Evolutionary conservation across 495 filamentous ascomycete species (phyloP), one percentile per base, ranked within the genome.

Genomic region (Penicillium paradoxum): DNA sequence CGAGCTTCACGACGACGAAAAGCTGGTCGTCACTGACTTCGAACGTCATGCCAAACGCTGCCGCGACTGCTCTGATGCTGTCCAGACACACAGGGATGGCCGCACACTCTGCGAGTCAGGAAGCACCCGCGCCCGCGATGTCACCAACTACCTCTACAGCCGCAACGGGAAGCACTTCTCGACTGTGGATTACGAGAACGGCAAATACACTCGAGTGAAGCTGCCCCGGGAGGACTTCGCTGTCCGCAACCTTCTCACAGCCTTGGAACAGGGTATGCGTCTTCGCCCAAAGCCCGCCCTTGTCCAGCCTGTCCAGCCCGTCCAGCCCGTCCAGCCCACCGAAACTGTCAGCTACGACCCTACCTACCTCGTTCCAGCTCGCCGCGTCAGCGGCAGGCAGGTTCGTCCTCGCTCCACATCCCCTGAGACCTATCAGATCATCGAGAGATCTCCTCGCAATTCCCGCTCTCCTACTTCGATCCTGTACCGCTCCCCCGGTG

Each of bases 61-160:
- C 69, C 33, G 58, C 18, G 47, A 52, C 19, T 82, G 79, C 54
- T 58, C 58, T 13, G 47, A 70, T 25, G 66, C 78, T 4, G 66
- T 75, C 49, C 51, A 71, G 33, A 60, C 64, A 17, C 57, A 60
- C 49, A 57, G 48, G n/a, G 63, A 69, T 37, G 64, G 72, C 22
- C 57, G 58, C 9, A 62, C 61, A 24, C 69, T 81, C 55, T 82
- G 79, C 56, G 65, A 74, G 34, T 73, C 72, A 43, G 79, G 79
- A n/a, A 63, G 73, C 49, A 59, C 59, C 40, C 67, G 69, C 34
- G 79, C 79, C 44, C 43, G 62, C 45, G 69, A 75, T 55, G 73
- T 82, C n/a, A 65, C 67, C 51, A 63, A 70, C 15, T 80, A 81
- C 53, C 55, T 81, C 21, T 75, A 78, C 68, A 69, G 68, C 55